Base-by-base conservation (phyloP, 257 asterid genomes). In the Hygrophila difformis region DNA sequence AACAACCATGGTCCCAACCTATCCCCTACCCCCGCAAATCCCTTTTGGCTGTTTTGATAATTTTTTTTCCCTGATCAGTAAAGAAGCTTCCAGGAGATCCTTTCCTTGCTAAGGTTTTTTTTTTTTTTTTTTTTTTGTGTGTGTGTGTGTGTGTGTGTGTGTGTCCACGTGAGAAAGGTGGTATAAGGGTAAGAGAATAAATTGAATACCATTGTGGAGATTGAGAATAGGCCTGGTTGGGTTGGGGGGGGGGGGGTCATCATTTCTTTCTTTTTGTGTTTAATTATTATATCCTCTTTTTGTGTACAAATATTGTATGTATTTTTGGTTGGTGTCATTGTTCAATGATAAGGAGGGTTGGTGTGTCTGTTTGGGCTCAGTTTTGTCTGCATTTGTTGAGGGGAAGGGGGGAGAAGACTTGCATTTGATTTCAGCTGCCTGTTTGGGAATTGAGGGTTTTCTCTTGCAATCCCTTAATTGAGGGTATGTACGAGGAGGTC, bases 141-240 rank as follows among this genome's bases (percentile, higher is more conserved):
- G n/a, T n/a, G n/a, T n/a, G n/a, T n/a, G n/a, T n/a, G n/a, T n/a
- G n/a, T n/a, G n/a, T 59, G 45, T 23, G 46, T 54, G 63, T 72
- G 84, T 64, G 71, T 66, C 75, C 85, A 75, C 85, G 63, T 66
- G 73, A 78, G 76, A 78, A 75, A 72, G 78, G 50, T 21, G 61
- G 13, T 53, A 38, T 18, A 36, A 41, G 29, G 55, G 63, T 64
- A 60, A 18, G 46, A 51, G 63, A 69, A 51, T 63, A 69, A 51
- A 69, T 61, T 66, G 68, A n/a, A n/a, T n/a, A n/a, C n/a, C n/a
- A n/a, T n/a, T n/a, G n/a, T n/a, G n/a, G n/a, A n/a, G n/a, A n/a
- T n/a, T n/a, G n/a, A n/a, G n/a, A n/a, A n/a, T n/a, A n/a, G n/a
- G n/a, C n/a, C n/a, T n/a, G n/a, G n/a, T n/a, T n/a, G n/a, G n/a